Evolutionary conservation across 208 protist genomes (phyloP).

Genomic region (Phytomonas serpens): DNA sequence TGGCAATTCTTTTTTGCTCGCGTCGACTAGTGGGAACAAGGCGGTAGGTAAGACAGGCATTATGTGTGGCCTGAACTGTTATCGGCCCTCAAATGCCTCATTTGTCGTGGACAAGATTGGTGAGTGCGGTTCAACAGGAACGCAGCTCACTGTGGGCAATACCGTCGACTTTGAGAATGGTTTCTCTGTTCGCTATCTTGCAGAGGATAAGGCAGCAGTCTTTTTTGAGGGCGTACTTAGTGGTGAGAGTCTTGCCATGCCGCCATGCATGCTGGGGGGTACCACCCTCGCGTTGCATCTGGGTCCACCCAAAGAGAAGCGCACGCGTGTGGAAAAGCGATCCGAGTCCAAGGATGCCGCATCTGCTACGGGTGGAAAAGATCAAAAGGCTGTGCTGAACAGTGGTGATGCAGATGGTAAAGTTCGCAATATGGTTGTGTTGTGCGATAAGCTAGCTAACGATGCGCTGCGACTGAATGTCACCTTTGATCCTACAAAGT

Average conservation of each 20-base stretch:
- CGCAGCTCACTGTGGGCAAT: constrained; percentile 21
- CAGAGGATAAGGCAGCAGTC: constrained; percentile 12
- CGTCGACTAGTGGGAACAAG: constrained; percentile 62
- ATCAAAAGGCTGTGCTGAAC: not conserved
- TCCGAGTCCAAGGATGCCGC: not conserved
- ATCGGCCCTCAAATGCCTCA: constrained; percentile 20
- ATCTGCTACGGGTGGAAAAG: not conserved
- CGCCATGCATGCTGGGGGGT: constrained; percentile 15
- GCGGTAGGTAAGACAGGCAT: constrained; percentile 53
- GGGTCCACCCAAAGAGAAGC: constrained; percentile 18
- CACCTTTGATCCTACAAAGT: constrained; percentile 49
- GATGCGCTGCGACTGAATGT: constrained; percentile 22
- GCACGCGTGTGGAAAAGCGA: constrained; percentile 14
- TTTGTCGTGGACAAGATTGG: constrained; percentile 31
- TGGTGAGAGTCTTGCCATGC: constrained; percentile 18
- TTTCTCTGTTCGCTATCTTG: constrained; percentile 27
- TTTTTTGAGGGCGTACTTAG: constrained; percentile 15
- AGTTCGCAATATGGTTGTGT: constrained; percentile 25
- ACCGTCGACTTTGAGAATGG: constrained; percentile 19
- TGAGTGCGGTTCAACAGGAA: constrained; percentile 8
- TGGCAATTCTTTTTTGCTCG: constrained; percentile 64
- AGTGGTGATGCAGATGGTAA: constrained; percentile 14
- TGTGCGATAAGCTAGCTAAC: constrained; percentile 6
- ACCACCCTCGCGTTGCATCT: constrained; percentile 21
- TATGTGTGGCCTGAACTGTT: constrained; percentile 65